Conservation (phyloP, 176 grass and related monocot species). For the Musa troglodytarum region DNA sequence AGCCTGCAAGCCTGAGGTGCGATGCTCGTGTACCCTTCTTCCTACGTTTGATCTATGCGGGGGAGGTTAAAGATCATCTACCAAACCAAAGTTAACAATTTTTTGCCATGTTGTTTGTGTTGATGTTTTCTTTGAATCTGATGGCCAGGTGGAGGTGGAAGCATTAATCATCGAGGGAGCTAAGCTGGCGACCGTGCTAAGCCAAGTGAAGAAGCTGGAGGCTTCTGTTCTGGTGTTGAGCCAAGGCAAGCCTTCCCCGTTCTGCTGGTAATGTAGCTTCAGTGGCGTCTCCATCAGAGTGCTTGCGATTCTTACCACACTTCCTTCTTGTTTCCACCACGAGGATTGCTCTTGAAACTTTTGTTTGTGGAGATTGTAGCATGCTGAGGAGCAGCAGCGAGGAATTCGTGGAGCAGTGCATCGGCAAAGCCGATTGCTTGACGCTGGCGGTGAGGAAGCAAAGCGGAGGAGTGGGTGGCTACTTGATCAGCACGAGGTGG, state of each 20-base stretch:
- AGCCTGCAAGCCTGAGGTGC: slow-evolving; percentile 79
- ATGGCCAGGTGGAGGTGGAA: slow-evolving; percentile 18
- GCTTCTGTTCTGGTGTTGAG: slow-evolving; percentile 20
- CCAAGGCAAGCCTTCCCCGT: slow-evolving; percentile 19
- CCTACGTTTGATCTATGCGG: not conserved
- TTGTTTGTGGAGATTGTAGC: slow-evolving; percentile 25
- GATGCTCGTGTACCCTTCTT: slow-evolving; percentile 7
- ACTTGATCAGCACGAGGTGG: slow-evolving; percentile 82
- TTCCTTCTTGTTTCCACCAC: too few relatives aligned
- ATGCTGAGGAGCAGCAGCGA: slow-evolving; percentile 54
- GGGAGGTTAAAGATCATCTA: too few relatives aligned
- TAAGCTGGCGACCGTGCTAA: slow-evolving; percentile 20
- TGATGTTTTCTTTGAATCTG: not conserved
- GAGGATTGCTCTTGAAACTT: slow-evolving; percentile 9
- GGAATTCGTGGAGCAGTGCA: slow-evolving; percentile 83
- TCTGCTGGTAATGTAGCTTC: slow-evolving; percentile 40
- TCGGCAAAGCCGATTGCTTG: slow-evolving; percentile 73
- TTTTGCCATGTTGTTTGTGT: not conserved
- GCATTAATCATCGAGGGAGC: slow-evolving; percentile 13
- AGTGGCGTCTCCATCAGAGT: not conserved
- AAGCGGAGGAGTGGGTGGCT: slow-evolving; percentile 76
- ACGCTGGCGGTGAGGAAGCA: slow-evolving; percentile 80
- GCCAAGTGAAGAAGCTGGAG: slow-evolving; percentile 24
- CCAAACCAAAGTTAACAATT: not conserved
- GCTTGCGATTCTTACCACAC: too few relatives aligned